These are phyloP conservation scores for Magnolia changhungtana DNA, from an alignment of 164 flowering plant species.

Conservation along the genomic window DNA sequence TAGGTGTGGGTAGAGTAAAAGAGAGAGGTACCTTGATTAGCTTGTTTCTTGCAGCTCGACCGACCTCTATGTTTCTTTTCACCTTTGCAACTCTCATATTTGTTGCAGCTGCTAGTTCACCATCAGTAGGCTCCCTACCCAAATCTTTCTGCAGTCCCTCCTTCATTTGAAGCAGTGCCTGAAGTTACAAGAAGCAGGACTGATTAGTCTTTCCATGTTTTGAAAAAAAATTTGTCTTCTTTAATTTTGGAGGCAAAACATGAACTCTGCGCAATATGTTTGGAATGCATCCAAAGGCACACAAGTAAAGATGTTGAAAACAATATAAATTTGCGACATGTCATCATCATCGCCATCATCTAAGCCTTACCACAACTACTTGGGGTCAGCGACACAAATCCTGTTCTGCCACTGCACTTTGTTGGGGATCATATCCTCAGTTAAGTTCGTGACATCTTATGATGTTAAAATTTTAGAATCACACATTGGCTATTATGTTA, in stretches of 20 bases:
- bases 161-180: slow-evolving; percentile 66
- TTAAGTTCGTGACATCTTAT: no score
- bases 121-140: slow-evolving; percentile 64
- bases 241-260: neutral
- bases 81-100: slow-evolving; percentile 46
- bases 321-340: neutral
- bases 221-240: neutral
- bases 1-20: neutral
- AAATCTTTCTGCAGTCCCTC: slow-evolving; percentile 42
- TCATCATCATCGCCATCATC: no score
- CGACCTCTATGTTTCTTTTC: slow-evolving; percentile 57
- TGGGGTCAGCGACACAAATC: no score
- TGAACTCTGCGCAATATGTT: neutral
- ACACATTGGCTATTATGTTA: neutral
- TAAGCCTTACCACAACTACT: no score
- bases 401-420: no score
- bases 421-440: no score
- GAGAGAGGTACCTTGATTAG: slow-evolving; percentile 65
- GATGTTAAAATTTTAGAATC: neutral
- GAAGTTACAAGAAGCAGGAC: neutral
- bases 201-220: no score
- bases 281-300: neutral
- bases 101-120: slow-evolving; percentile 63
- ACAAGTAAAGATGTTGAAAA: neutral
- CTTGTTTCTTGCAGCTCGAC: slow-evolving; percentile 85